Conservation (phyloP, 495 filamentous ascomycete species). For the Aspergillus heteromorphus region DNA sequence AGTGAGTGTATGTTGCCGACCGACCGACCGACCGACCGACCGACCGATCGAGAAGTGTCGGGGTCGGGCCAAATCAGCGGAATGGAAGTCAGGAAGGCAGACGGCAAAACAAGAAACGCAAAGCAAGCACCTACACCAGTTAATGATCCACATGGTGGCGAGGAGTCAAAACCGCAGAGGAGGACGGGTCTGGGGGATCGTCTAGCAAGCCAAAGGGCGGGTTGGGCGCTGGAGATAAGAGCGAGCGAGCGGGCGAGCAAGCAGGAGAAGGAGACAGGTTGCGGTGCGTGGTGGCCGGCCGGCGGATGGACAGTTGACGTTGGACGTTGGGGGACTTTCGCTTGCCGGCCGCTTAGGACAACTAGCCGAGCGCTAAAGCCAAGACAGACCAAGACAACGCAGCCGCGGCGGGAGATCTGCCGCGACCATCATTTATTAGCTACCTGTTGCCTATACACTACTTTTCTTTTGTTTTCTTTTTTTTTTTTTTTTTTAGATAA, state of each 20-base stretch:
- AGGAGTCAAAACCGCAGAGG: conserved; percentile 8
- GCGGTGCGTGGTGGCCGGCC: no score
- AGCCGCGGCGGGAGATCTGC: conserved; percentile 12
- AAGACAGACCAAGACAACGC: no score
- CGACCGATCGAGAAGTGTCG: not conserved
- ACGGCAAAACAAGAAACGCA: conserved; percentile 4
- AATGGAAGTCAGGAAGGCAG: no score
- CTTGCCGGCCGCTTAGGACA: conserved; percentile 8
- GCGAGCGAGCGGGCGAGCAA: no score
- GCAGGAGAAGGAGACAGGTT: conserved; percentile 31
- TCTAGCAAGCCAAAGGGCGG: conserved; percentile 3
- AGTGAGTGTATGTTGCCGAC: no score
- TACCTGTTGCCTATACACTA: not conserved
- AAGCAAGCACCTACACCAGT: conserved; percentile 95
- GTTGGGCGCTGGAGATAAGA: conserved; percentile 7
- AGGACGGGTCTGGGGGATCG: not conserved
- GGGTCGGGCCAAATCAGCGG: not conserved
- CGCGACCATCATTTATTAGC: not conserved
- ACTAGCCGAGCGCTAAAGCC: conserved; percentile 18
- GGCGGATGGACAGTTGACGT: conserved; percentile 21
- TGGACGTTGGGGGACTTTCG: conserved; percentile 13
- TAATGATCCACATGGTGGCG: conserved; percentile 83
- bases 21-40: no score
- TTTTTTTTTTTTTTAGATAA: no score
- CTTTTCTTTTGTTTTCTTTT: no score